phyloP scores from a whole-genome alignment of 768 basidiomycete species.

The Leucogyrophana mollusca region DNA sequence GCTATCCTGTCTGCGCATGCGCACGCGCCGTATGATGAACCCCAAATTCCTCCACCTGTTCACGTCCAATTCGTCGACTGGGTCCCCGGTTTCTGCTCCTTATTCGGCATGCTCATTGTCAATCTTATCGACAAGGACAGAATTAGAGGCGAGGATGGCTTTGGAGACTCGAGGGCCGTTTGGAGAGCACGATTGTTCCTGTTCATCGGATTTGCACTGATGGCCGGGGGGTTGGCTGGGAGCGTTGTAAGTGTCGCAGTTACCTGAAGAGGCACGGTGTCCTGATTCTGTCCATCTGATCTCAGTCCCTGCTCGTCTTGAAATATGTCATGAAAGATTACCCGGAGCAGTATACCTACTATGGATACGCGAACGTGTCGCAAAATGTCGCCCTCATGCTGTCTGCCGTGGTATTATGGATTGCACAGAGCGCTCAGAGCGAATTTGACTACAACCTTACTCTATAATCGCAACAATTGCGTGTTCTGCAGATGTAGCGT shows the following conservation, averaged over 20 bases:
- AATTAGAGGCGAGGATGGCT: conserved; percentile 74
- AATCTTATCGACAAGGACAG: conserved; percentile 95
- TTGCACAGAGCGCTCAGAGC: conserved; percentile 78
- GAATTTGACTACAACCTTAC: conserved; percentile 96
- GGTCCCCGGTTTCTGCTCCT: conserved; percentile 93
- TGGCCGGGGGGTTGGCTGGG: conserved; percentile 98
- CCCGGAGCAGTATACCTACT: conserved; percentile 77
- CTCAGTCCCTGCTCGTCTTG: conserved; percentile 81
- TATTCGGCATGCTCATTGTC: conserved; percentile 89
- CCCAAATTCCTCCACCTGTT: conserved; percentile 65
- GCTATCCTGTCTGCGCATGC: conserved; percentile 88
- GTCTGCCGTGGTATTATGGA: conserved; percentile 87
- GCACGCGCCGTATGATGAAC: conserved; percentile 67
- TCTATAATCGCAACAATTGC: conserved; percentile 34
- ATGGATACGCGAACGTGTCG: conserved; percentile 93
- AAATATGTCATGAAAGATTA: conserved; percentile 83
- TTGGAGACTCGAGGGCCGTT: conserved; percentile 80
- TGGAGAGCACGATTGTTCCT: conserved; percentile 90
- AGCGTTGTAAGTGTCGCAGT: conserved; percentile 72
- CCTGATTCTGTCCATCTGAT: too few species aligned
- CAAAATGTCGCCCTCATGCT: conserved; percentile 87
- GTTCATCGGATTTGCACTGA: conserved; percentile 94
- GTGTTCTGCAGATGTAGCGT: too few species aligned
- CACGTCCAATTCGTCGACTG: conserved; percentile 95
- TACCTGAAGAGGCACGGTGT: too few species aligned